Base-by-base conservation (phyloP, 768 basidiomycete species). In the Kwoniella pini region DNA sequence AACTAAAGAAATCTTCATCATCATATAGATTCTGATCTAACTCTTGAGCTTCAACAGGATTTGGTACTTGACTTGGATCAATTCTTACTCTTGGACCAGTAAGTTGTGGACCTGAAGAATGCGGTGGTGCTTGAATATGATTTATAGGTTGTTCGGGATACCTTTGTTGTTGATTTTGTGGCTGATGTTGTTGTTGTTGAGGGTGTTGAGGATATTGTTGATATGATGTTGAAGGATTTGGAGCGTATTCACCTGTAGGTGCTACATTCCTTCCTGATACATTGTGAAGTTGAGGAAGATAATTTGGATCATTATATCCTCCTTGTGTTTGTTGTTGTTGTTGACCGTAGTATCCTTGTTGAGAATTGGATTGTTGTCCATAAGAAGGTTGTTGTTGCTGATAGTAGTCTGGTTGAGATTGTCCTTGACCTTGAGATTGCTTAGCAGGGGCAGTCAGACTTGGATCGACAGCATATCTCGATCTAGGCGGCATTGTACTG, bases 11-110 rank as follows among this genome's bases (percentile, higher is more conserved):
- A 38, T 84, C 80, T 67, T 88, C 84, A 21, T 84, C 81, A 70
- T 89, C 86, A 86, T 89, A 91, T 81, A 84, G 80, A 60, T 85
- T 83, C 64, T 88, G 86, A 82, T 97, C 94, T 5, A 82, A 79
- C 68, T 91, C 89, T 52, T 89, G 85, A 12, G 85, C 81, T 40
- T 88, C 86, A 15, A 90, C 86, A 22, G 91, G 88, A 2, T 92
- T 94, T n/a, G 96, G 96, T 27, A 98, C 87, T 73, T 95, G 92
- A 67, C 80, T 83, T 6, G 89, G 86, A 76, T 97, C 90, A 68
- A 99, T 91, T 58, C 87, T 49, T 1, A 73, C 65, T 54, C 74
- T 65, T 9, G 76, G 83, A 57, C 91, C 91, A 71, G 84, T 78
- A 60, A 84, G 83, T 24, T 79, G 70, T 30, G 82, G 79, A 0